Evolutionary conservation across 352 stramenopile genomes (phyloP).

Genomic region (Halophytophthora batemanensis): DNA sequence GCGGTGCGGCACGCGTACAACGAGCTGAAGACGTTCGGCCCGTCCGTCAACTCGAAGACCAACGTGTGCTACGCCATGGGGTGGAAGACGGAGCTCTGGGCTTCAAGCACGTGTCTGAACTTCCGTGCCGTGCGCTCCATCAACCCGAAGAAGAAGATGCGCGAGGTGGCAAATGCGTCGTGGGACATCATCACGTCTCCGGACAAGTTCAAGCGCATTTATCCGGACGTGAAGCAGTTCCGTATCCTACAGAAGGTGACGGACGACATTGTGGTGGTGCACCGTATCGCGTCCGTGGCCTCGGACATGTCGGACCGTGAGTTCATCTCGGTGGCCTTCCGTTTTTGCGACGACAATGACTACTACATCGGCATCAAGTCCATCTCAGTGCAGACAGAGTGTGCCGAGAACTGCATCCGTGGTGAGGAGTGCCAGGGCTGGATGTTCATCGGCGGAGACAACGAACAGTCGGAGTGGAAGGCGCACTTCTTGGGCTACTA

Average conservation of each 20-base stretch:
- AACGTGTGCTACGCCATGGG: conserved; percentile 86
- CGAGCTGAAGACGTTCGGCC: conserved; percentile 70
- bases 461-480: conserved; percentile 69
- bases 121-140: conserved; percentile 67
- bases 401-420: conserved; percentile 73
- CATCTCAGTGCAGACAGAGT: conserved; percentile 67
- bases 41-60: conserved; percentile 77
- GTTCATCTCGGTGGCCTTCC: conserved; percentile 78
- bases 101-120: conserved; percentile 68
- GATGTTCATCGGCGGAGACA: conserved; percentile 76
- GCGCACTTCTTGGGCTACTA: conserved; percentile 81
- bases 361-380: conserved; percentile 81
- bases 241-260: conserved; percentile 81
- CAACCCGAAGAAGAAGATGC: conserved; percentile 57
- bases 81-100: conserved; percentile 84
- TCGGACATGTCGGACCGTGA: conserved; percentile 73
- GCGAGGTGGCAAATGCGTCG: conserved; percentile 63
- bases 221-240: conserved; percentile 82
- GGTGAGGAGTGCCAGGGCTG: conserved; percentile 79
- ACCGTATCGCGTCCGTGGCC: conserved; percentile 70
- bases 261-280: conserved; percentile 79
- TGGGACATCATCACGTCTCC: conserved; percentile 85
- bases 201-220: conserved; percentile 82
- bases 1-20: conserved; percentile 78
- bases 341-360: conserved; percentile 67